Percentiles rank a stretch among this genome's conserved stretches.
These are phyloP conservation scores for Moesziomyces globuligerus DNA, from an alignment of 1,284 basidiomycete genomes.

Conservation along the genomic window DNA sequence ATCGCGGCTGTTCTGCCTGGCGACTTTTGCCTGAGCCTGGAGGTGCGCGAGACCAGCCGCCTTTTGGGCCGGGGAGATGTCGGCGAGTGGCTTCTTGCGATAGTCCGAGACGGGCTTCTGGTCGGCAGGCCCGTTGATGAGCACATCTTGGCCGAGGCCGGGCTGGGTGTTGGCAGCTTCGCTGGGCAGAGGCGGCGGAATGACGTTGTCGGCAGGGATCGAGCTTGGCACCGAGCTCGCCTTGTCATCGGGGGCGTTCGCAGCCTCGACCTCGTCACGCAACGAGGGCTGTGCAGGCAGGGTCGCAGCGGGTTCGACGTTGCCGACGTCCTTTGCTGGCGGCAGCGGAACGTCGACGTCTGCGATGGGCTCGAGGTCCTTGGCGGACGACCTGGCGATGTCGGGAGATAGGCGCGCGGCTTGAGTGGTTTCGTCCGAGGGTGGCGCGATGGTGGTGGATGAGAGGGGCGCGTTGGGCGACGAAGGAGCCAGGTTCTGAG, in stretches of 20 bases:
- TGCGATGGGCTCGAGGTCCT: conserved; percentile 1
- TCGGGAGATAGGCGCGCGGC: conserved; percentile 27
- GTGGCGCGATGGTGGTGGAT: conserved; percentile 32
- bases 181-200: conserved; percentile 50
- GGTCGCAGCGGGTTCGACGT: neutral
- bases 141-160: conserved; percentile 14
- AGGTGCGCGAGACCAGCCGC: conserved; percentile 45
- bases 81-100: conserved; percentile 50
- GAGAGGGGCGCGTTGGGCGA: conserved; percentile 24
- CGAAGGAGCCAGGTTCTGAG: conserved; percentile 23
- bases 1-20: conserved; percentile 10
- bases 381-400: neutral
- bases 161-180: conserved; percentile 18
- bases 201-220: conserved; percentile 36
- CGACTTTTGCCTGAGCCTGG: conserved; percentile 29
- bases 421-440: conserved; percentile 33
- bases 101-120: conserved; percentile 55
- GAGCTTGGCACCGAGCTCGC: conserved; percentile 1
- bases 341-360: conserved; percentile 13
- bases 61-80: conserved; percentile 44
- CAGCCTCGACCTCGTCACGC: conserved; percentile 7
- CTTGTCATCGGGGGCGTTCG: neutral
- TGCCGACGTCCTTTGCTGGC: conserved; percentile 21
- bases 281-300: neutral
- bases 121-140: conserved; percentile 30